A percentile compares a stretch with the other conserved stretches of the same genome.
Conservation (phyloP, 1,284 basidiomycete genomes). For the Irpex sp. region DNA sequence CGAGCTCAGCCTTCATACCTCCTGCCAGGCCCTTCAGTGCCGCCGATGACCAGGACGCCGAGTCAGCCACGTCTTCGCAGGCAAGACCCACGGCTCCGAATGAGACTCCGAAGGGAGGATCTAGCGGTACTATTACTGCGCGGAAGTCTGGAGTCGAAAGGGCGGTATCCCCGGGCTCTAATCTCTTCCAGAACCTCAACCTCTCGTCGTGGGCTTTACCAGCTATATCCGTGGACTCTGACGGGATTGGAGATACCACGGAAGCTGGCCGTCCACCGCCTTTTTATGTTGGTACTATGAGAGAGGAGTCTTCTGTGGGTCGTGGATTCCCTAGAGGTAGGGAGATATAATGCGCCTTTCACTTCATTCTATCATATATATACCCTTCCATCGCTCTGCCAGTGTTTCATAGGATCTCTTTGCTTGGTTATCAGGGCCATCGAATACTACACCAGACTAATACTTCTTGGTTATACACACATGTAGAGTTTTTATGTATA, state of each 20-base stretch:
- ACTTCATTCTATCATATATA: not conserved
- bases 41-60: not conserved
- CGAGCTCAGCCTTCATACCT: conserved; percentile 12
- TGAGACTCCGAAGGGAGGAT: not conserved
- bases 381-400: not conserved
- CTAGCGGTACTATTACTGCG: conserved; percentile 5
- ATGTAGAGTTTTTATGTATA: not conserved
- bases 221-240: conserved; percentile 9
- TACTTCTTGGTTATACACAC: not conserved
- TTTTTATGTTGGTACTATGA: conserved; percentile 18
- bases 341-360: conserved; percentile 9
- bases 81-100: conserved; percentile 1
- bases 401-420: not conserved
- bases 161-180: conserved; percentile 16
- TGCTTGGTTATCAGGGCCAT: not conserved
- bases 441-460: not conserved
- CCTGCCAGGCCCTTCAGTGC: conserved; percentile 10
- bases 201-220: conserved; percentile 27
- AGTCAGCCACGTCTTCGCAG: conserved; percentile 12
- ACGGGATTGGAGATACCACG: conserved; percentile 10
- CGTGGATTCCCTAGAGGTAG: conserved; percentile 17
- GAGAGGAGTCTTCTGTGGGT: conserved; percentile 20
- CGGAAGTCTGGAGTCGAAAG: conserved; percentile 4
- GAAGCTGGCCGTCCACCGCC: conserved; percentile 8
- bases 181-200: conserved; percentile 21